phyloP scores from a whole-genome alignment of 148 eudicot genomes.

The Camellia lanceoleosa region DNA sequence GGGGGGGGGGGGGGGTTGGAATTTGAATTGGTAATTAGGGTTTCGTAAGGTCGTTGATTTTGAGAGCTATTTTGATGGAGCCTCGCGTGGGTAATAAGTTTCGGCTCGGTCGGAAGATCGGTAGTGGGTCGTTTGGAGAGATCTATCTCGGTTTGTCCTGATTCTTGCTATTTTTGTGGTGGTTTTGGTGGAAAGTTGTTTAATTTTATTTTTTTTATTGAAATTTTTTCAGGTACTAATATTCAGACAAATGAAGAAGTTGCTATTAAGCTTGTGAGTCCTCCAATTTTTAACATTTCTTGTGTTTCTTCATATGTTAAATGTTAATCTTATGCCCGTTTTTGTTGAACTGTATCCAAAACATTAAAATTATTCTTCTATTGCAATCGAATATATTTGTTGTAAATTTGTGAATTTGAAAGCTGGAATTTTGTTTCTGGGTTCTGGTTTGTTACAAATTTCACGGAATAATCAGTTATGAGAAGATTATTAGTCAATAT shows the following conservation, averaged over 20 bases:
- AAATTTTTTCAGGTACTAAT: conserved; percentile 53
- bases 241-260: conserved; percentile 75
- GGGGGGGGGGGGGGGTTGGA: conserved; percentile 2
- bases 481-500: neutral
- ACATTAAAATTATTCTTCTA: neutral
- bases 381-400: neutral
- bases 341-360: neutral
- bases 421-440: neutral
- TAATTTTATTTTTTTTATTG: neutral
- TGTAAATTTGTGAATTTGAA: neutral
- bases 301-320: neutral
- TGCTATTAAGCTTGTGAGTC: conserved; percentile 77
- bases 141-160: conserved; percentile 60
- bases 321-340: no score
- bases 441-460: neutral
- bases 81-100: conserved; percentile 69
- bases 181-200: neutral
- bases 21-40: conserved; percentile 13
- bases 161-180: neutral
- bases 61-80: conserved; percentile 40
- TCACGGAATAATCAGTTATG: neutral
- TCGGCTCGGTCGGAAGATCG: conserved; percentile 69
- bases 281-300: neutral
- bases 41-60: conserved; percentile 16
- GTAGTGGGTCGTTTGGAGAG: conserved; percentile 79